Evolutionary conservation across 306 rosid species (phyloP), one percentile per base, ranked within the genome.

Genomic region (Cicer arietinum): DNA sequence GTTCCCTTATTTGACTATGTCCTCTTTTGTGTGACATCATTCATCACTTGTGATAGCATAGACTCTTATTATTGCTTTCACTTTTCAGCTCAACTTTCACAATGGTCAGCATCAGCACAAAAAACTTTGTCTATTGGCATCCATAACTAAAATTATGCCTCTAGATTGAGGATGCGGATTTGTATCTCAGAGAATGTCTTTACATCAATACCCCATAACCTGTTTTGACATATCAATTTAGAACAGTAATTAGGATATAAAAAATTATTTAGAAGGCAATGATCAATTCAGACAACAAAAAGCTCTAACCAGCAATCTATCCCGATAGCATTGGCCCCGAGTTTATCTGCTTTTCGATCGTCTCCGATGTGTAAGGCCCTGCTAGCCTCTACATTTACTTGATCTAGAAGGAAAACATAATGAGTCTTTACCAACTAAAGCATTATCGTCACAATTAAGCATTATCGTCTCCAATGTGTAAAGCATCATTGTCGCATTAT

Each of bases 141-240:
- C 37, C 74, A 47, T 16, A 58, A 60, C 39, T 41, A n/a, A 30
- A 42, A 47, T 68, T 77, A 80, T 14, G 62, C 68, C 60, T 67
- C 65, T 16, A 84, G 50, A 77, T 78, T 57, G 74, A 94, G 90
- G 62, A 87, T 78, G 71, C 86, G 81, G 13, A 16, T 85, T 80
- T 42, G 84, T 74, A 92, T 72, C 57, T 94, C 95, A 1, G 79
- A 79, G 81, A 94, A 91, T 40, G 96, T 74, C 86, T 84, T 91
- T 74, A 94, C 89, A 64, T 94, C 96, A 41, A 61, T 59, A n/a
- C 97, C 97, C 97, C 90, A 94, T 78, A 94, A 81, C 95, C 98
- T 94, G 91, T 60, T 71, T 79, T 6, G 13, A 52, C 76, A 83
- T 62, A 75, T 44, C 17, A 84, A 42, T 25, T 47, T 48, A 48